Conservation (phyloP, 1,139 yeast genomes). For the Geotrichum klebahnii region DNA sequence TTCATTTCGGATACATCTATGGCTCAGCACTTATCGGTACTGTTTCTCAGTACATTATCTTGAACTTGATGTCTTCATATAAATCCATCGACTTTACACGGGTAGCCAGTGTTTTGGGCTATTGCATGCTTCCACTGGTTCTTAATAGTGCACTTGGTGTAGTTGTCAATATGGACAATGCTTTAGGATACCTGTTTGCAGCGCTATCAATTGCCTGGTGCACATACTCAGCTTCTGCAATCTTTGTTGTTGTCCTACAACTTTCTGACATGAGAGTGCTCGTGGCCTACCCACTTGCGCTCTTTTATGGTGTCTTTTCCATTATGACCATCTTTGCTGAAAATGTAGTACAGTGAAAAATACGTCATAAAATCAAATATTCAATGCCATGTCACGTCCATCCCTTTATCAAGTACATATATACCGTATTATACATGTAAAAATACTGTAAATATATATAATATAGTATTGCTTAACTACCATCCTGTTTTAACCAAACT, state of each 20-base stretch:
- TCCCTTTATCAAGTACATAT: not conserved
- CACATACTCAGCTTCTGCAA: constrained; percentile 89
- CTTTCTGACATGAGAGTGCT: constrained; percentile 81
- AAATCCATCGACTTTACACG: constrained; percentile 59
- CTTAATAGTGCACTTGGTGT: constrained; percentile 73
- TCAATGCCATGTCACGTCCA: no score
- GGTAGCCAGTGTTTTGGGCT: constrained; percentile 89
- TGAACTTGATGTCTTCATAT: constrained; percentile 73
- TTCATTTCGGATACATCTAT: constrained; percentile 93
- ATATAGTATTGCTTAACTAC: not conserved
- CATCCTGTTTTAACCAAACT: constrained; percentile 4
- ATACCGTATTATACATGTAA: not conserved
- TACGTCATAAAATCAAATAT: not conserved
- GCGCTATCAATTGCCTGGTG: constrained; percentile 83
- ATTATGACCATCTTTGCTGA: constrained; percentile 91
- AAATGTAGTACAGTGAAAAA: constrained; percentile 25
- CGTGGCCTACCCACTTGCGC: constrained; percentile 88
- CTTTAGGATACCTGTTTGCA: constrained; percentile 68
- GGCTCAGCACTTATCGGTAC: constrained; percentile 95
- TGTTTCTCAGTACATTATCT: constrained; percentile 71
- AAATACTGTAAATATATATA: not conserved
- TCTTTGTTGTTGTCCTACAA: constrained; percentile 80
- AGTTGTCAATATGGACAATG: constrained; percentile 62
- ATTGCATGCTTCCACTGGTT: constrained; percentile 87
- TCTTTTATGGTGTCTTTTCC: constrained; percentile 92